Evolutionary conservation across 2,329 filamentous ascomycete genomes (phyloP).

Genomic region (Cercospora zeina): DNA sequence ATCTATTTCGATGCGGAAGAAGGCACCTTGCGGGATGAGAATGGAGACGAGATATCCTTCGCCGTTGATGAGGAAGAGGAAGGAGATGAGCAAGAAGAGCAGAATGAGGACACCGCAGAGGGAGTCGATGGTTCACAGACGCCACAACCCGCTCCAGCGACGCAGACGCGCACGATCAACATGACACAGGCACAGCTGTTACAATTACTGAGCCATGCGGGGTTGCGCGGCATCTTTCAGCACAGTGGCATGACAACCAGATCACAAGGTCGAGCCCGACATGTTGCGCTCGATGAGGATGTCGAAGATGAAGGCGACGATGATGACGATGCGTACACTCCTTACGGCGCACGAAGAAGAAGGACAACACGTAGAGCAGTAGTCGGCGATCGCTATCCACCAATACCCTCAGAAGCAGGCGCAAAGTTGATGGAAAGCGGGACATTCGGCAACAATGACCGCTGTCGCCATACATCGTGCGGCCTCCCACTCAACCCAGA

Average conservation of each 20-base stretch:
- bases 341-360: conserved; percentile 46
- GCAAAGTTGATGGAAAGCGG: conserved; percentile 78
- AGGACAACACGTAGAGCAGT: conserved; percentile 51
- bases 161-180: conserved; percentile 31
- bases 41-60: conserved; percentile 35
- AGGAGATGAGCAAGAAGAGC: conserved; percentile 36
- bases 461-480: conserved; percentile 50
- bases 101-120: conserved; percentile 25
- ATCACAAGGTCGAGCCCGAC: conserved; percentile 29
- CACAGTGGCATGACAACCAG: conserved; percentile 33
- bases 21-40: conserved; percentile 37
- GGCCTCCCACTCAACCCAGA: conserved; percentile 40
- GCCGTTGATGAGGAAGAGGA: conserved; percentile 30
- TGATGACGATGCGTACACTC: conserved; percentile 42
- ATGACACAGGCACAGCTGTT: conserved; percentile 51
- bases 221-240: conserved; percentile 56
- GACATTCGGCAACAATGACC: conserved; percentile 70
- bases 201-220: conserved; percentile 55
- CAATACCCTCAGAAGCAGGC: conserved; percentile 77
- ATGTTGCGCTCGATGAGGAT: conserved; percentile 32
- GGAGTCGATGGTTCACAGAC: conserved; percentile 33
- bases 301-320: conserved; percentile 33
- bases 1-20: conserved; percentile 44
- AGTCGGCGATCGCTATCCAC: conserved; percentile 64
- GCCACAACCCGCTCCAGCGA: conserved; percentile 29